These are phyloP conservation scores for Paratinospora sagittata DNA, from an alignment of 164 flowering plant genomes.

Conservation along the genomic window DNA sequence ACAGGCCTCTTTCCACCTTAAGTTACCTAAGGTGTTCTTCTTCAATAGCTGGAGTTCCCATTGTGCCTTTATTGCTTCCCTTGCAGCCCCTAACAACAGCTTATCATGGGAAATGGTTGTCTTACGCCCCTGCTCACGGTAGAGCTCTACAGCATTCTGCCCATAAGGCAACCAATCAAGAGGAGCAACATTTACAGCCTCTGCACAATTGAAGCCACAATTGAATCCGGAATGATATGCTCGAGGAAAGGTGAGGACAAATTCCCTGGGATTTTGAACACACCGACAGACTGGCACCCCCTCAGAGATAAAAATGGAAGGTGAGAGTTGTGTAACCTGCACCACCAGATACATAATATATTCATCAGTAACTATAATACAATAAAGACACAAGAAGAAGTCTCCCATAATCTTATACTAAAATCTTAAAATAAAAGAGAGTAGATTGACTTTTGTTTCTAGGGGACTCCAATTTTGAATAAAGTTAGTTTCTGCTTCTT, in stretches of 20 bases:
- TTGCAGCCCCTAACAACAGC: slow-evolving; percentile 37
- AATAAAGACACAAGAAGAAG: neutral
- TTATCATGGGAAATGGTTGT: slow-evolving; percentile 72
- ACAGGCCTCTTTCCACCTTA: slow-evolving; percentile 51
- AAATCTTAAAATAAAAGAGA: neutral
- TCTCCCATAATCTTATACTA: neutral
- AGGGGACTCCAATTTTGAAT: neutral
- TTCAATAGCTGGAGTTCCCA: slow-evolving; percentile 44
- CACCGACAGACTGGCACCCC: slow-evolving; percentile 75
- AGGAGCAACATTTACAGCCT: slow-evolving; percentile 61
- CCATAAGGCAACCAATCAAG: slow-evolving; percentile 86
- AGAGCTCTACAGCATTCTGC: slow-evolving; percentile 49
- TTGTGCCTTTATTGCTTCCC: slow-evolving; percentile 58
- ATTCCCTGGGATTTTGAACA: slow-evolving; percentile 62
- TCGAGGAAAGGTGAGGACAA: slow-evolving; percentile 70
- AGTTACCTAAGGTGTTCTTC: slow-evolving; percentile 35
- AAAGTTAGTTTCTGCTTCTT: neutral
- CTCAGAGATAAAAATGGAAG: slow-evolving; percentile 50
- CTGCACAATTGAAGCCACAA: slow-evolving; percentile 74
- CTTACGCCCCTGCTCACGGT: slow-evolving; percentile 39
- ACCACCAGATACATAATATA: slow-evolving; percentile 6
- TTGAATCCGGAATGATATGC: slow-evolving; percentile 68
- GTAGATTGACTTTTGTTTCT: neutral
- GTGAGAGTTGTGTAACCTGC: slow-evolving; percentile 62
- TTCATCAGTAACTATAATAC: neutral